A percentile compares a stretch with the other conserved stretches of the same genome.
phyloP scores from a whole-genome alignment of 306 rosid species.

The Acmispon strigosus region DNA sequence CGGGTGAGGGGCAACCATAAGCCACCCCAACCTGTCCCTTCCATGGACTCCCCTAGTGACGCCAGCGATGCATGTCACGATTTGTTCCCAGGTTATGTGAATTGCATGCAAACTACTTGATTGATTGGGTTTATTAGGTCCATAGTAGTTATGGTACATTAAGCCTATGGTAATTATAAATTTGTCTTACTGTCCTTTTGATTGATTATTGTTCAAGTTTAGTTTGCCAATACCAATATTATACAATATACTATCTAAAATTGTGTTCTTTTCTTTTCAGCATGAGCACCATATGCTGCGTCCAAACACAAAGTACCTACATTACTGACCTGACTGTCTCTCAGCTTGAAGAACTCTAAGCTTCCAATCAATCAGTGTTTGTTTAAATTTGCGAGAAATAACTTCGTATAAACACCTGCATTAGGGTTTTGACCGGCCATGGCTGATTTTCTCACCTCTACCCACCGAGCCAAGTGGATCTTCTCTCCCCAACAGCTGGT shows the following conservation, averaged over 20 bases:
- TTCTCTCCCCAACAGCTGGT: slow-evolving; percentile 76
- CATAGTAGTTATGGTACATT: no score
- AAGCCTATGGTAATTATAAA: not conserved
- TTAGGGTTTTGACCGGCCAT: slow-evolving; percentile 28
- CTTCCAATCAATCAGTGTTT: not conserved
- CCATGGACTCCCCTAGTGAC: no score
- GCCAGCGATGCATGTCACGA: no score
- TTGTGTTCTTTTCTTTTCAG: not conserved
- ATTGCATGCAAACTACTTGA: not conserved
- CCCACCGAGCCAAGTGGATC: slow-evolving; percentile 84
- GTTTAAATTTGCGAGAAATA: not conserved
- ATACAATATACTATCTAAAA: not conserved
- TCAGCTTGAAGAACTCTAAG: not conserved
- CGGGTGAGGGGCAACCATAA: no score
- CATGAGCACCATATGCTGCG: not conserved
- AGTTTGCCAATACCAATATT: not conserved
- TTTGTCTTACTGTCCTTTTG: not conserved
- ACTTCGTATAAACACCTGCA: not conserved
- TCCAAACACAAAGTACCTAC: not conserved
- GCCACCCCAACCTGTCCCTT: no score
- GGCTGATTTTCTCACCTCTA: slow-evolving; percentile 88
- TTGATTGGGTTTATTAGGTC: not conserved
- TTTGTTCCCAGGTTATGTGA: no score
- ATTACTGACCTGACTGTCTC: not conserved
- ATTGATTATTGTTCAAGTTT: not conserved